These are phyloP conservation scores for Gilbertella persicaria DNA, from an alignment of 371 early-diverging fungal species.

Conservation along the genomic window DNA sequence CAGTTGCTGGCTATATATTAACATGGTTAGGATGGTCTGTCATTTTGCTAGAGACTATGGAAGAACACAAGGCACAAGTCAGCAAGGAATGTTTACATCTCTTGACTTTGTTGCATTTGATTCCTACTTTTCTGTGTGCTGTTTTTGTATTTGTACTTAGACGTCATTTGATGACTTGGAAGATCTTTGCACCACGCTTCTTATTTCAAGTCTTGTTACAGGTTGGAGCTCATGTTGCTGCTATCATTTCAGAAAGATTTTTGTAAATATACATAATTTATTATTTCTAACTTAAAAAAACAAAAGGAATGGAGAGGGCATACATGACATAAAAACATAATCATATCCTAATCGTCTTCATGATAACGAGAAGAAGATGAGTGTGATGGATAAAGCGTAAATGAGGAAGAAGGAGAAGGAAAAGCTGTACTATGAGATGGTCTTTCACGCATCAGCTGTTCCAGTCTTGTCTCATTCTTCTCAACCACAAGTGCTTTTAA, in stretches of 20 bases:
- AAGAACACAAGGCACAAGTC: not conserved
- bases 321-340: too few species aligned
- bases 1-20: slow-evolving; percentile 71
- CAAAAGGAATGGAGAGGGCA: too few species aligned
- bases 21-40: slow-evolving; percentile 42
- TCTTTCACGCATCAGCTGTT: slow-evolving; percentile 26
- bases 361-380: not conserved
- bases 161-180: slow-evolving; percentile 95
- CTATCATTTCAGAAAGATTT: slow-evolving; percentile 10
- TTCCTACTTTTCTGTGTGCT: slow-evolving; percentile 55
- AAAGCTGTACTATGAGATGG: slow-evolving; percentile 17
- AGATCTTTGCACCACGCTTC: slow-evolving; percentile 91
- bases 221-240: slow-evolving; percentile 31
- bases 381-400: too few species aligned
- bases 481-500: slow-evolving; percentile 83
- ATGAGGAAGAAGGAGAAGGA: slow-evolving; percentile 7
- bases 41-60: slow-evolving; percentile 19
- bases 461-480: slow-evolving; percentile 52
- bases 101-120: slow-evolving; percentile 47
- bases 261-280: slow-evolving; percentile 1
- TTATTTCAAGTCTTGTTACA: slow-evolving; percentile 60
- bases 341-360: too few species aligned
- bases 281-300: too few species aligned
- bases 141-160: slow-evolving; percentile 64
- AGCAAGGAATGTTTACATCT: slow-evolving; percentile 24